These are phyloP conservation scores for Coemansia sp. DNA, from an alignment of 192 early-diverging fungal species.

Conservation along the genomic window DNA sequence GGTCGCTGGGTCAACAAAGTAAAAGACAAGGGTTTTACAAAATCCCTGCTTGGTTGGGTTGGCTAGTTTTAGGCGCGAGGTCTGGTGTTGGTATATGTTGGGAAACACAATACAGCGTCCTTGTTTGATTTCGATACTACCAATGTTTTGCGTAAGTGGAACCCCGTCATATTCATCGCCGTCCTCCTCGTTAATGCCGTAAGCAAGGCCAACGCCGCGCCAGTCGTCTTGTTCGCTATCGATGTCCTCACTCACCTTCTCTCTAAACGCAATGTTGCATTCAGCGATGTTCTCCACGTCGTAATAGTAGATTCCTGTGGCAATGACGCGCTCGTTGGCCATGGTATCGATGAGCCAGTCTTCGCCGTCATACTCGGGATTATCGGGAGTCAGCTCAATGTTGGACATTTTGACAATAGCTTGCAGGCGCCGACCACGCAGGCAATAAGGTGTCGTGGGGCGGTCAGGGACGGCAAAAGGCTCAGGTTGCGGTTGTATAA, in stretches of 20 bases:
- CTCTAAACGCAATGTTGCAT: slow-evolving; percentile 62
- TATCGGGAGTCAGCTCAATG: slow-evolving; percentile 69
- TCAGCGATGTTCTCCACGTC: slow-evolving; percentile 69
- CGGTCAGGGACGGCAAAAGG: slow-evolving; percentile 37
- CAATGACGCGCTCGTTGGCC: slow-evolving; percentile 70
- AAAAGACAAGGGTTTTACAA: slow-evolving; percentile 29
- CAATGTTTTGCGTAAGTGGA: slow-evolving; percentile 26
- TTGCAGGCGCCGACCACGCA: slow-evolving; percentile 53
- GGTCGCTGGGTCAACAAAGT: slow-evolving; percentile 28
- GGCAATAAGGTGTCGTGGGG: slow-evolving; percentile 20
- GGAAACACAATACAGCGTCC: slow-evolving; percentile 50
- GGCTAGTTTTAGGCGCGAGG: slow-evolving; percentile 12
- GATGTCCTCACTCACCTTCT: neutral
- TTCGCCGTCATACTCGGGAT: slow-evolving; percentile 55
- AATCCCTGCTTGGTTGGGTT: slow-evolving; percentile 21
- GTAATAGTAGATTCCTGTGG: slow-evolving; percentile 77
- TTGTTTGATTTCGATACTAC: slow-evolving; percentile 21
- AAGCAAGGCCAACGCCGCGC: slow-evolving; percentile 17
- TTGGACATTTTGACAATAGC: slow-evolving; percentile 74
- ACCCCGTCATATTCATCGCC: slow-evolving; percentile 10
- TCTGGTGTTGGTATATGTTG: slow-evolving; percentile 28
- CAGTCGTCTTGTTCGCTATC: neutral
- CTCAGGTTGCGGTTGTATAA: slow-evolving; percentile 41
- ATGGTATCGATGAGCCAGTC: slow-evolving; percentile 75
- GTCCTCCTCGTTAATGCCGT: slow-evolving; percentile 1